Evolutionary conservation across 2,329 filamentous ascomycete genomes (phyloP), one percentile per base, ranked within the genome.

Genomic region (Orbilia quercus): DNA sequence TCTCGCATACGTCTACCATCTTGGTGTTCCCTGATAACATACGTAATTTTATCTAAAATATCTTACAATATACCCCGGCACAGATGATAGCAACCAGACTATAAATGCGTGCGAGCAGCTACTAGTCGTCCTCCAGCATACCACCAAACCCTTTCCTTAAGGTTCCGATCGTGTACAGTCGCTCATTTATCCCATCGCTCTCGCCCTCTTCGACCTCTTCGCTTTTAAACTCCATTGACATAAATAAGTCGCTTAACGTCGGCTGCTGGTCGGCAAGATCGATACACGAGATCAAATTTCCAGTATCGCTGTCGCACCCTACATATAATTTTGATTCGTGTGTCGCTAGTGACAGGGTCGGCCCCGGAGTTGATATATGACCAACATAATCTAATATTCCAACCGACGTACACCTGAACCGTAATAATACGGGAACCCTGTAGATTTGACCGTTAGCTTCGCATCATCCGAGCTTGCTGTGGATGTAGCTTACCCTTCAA

Each of bases 401-500:
- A 1, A 47, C 48, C 0, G 20, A 7, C 0, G 36, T 48, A 45
- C 59, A 55, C 34, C 22, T 31, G 18, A 60, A 66, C 9, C 69
- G 40, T 54, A 73, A 44, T 14, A 73, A 25, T 3, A 54, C 60
- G 2, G 69, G 69, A 12, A 73, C 18, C 23, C 69, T 72, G 31
- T 2, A 48, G 23, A 23, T n/a, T n/a, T n/a, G 12, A 31, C n/a
- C 2, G 20, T 62, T 40, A 70, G 57, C 12, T 28, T 34, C 2
- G 20, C 14, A 36, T 23, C 22, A 11, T 12, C 28, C 44, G 11
- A 14, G 7, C 6, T 12, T 2, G 16, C n/a, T n/a, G n/a, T 42
- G 42, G 28, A 40, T 25, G 23, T 25, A 20, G 25, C 53, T 81
- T 82, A 88, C 87, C 84, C 85, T 82, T 89, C 86, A 48, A 86